phyloP scores from a whole-genome alignment of 495 filamentous ascomycete genomes.

The Xylaria grammica region DNA sequence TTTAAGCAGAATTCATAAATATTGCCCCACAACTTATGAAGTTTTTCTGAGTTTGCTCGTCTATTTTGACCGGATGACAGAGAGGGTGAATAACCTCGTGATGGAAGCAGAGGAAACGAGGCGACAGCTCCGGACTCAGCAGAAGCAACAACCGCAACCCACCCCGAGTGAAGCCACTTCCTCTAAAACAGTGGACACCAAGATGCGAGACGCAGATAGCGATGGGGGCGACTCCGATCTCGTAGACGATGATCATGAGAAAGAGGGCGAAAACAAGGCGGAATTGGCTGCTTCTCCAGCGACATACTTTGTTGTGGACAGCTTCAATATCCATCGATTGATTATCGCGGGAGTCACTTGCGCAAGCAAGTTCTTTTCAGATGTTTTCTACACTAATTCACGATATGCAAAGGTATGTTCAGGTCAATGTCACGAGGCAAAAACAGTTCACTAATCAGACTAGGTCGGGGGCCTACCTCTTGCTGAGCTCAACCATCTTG shows the following conservation, averaged over 20 bases:
- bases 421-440: not conserved
- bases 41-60: constrained; percentile 94
- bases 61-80: constrained; percentile 99
- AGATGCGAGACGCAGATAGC: constrained; percentile 43
- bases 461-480: constrained; percentile 97
- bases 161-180: not conserved
- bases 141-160: constrained; percentile 26
- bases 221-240: constrained; percentile 46
- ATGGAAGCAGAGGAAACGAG: constrained; percentile 48
- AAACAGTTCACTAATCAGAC: constrained; percentile 1
- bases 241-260: constrained; percentile 46
- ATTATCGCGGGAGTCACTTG: constrained; percentile 98
- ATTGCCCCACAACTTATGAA: constrained; percentile 98
- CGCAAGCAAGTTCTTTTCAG: constrained; percentile 99
- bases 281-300: constrained; percentile 53
- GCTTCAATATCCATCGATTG: constrained; percentile 97
- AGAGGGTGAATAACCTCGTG: constrained; percentile 77
- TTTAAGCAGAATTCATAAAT: constrained; percentile 95
- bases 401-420: constrained; percentile 92
- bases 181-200: constrained; percentile 19
- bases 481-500: constrained; percentile 94
- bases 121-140: constrained; percentile 32
- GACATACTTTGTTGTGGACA: constrained; percentile 94
- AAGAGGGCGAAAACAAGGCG: constrained; percentile 24
- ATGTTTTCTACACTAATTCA: constrained; percentile 99